Conservation (phyloP, 805 yeast species). For the Cyberlindnera mrakii region DNA sequence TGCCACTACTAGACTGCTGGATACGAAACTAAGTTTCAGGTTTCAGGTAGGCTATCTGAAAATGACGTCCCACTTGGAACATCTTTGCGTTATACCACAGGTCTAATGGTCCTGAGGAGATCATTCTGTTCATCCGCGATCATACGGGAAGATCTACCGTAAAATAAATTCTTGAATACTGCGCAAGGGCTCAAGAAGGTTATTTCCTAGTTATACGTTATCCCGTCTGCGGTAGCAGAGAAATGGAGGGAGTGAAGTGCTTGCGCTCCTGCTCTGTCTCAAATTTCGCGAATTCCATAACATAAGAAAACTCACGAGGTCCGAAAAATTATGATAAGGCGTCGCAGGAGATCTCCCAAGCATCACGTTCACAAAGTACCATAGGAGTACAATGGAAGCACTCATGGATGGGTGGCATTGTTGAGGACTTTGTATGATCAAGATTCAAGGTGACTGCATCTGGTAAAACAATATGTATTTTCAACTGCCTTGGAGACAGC, state of each 20-base stretch:
- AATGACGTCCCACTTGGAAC: neutral
- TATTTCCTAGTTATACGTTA: too few relatives aligned
- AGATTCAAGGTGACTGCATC: conserved; percentile 45
- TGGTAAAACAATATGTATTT: conserved; percentile 62
- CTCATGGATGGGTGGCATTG: conserved; percentile 46
- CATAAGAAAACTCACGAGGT: too few relatives aligned
- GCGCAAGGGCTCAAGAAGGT: too few relatives aligned
- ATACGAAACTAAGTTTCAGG: conserved; percentile 24
- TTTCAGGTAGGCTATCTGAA: neutral
- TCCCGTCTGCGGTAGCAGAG: too few relatives aligned
- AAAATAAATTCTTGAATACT: too few relatives aligned
- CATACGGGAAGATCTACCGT: too few relatives aligned
- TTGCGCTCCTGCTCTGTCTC: too few relatives aligned
- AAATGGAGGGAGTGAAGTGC: too few relatives aligned
- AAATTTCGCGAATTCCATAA: too few relatives aligned
- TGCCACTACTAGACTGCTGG: conserved; percentile 75
- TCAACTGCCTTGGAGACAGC: conserved; percentile 44
- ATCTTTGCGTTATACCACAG: conserved; percentile 72
- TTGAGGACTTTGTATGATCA: conserved; percentile 42
- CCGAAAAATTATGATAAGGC: too few relatives aligned
- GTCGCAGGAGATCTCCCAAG: too few relatives aligned
- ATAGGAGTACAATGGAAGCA: conserved; percentile 46
- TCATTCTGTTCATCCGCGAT: conserved; percentile 54
- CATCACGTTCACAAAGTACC: conserved; percentile 36
- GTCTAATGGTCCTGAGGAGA: conserved; percentile 68